Evolutionary conservation across 331 rosid species (phyloP), one percentile per base, ranked within the genome.

Genomic region (Malus hybrid): DNA sequence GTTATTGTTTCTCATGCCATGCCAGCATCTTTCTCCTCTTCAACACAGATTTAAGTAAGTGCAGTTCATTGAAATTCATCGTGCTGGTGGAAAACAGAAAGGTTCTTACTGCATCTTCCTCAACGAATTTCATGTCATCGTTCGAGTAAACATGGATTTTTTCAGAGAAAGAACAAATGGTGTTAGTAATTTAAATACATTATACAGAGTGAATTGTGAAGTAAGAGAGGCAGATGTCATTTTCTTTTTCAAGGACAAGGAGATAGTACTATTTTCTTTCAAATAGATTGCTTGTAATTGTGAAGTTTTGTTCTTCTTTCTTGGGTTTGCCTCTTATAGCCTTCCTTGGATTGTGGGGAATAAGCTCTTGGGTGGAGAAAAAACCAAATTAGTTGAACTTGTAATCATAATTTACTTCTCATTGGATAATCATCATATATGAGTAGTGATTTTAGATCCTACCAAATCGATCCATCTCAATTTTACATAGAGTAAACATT

Each of bases 281-380:
- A 64, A 78, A 84, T 70, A 86, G 86, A 67, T 83, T 87, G 81
- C 46, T 83, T 86, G 85, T 69, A 84, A 65, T 82, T 72, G 80
- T 80, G 84, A 81, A 81, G 85, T 85, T 81, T 84, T 83, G 80
- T 66, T 81, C 55, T 66, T 81, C 55, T 76, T 80, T 88, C 46
- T 71, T 70, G 76, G 80, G 71, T 76, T 87, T 70, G 70, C 72
- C 78, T 29, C 76, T 77, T 79, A 34, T 77, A 80, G 79, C 52
- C 11, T 83, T 73, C 48, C 79, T 75, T 80, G 81, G 83, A 75
- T 63, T 83, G 82, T 71, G 81, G 75, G 84, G 69, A 83, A 80
- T 84, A 84, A 87, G 75, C 34, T 81, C 79, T 69, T 77, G 73
- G 86, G 72, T 8, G 24, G 3, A 10, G 14, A 59, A 57, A 20